phyloP scores from a whole-genome alignment of 2,329 filamentous ascomycete genomes.

The Ceratocystis lukuohia region DNA sequence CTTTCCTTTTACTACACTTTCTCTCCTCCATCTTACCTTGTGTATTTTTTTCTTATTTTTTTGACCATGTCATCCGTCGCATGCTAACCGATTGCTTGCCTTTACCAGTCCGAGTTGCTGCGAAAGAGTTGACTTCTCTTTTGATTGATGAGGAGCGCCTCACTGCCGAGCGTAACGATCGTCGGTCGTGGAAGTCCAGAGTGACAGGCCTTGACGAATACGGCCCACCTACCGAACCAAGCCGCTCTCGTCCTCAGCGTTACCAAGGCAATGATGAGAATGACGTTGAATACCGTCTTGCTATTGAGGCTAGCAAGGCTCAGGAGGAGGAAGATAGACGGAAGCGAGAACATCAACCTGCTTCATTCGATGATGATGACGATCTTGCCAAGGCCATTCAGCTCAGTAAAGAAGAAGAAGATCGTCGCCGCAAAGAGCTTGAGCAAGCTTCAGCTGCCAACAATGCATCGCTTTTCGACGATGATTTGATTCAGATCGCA shows the following conservation, averaged over 20 bases:
- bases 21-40: no score
- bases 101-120: constrained; percentile 70
- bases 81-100: constrained; percentile 19
- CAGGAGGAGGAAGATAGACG: constrained; percentile 82
- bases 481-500: constrained; percentile 48
- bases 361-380: constrained; percentile 51
- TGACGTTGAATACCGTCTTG: constrained; percentile 78
- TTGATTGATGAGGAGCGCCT: constrained; percentile 89
- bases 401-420: constrained; percentile 88
- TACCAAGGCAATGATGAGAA: constrained; percentile 56
- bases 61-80: not conserved
- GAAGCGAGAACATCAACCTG: constrained; percentile 53
- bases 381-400: constrained; percentile 91
- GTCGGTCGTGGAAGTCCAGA: constrained; percentile 91
- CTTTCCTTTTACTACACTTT: not conserved
- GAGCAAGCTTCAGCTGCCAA: constrained; percentile 55
- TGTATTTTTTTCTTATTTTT: not conserved
- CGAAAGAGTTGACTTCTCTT: constrained; percentile 85
- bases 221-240: constrained; percentile 33
- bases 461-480: constrained; percentile 76
- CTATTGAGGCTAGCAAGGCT: constrained; percentile 86
- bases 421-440: constrained; percentile 70
- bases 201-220: constrained; percentile 87
- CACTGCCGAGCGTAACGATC: constrained; percentile 76
- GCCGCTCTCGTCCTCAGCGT: constrained; percentile 33